A percentile compares a stretch with the other conserved stretches of the same genome.
phyloP scores from a whole-genome alignment of 352 stramenopile species.

The Globisporangium middletonii region DNA sequence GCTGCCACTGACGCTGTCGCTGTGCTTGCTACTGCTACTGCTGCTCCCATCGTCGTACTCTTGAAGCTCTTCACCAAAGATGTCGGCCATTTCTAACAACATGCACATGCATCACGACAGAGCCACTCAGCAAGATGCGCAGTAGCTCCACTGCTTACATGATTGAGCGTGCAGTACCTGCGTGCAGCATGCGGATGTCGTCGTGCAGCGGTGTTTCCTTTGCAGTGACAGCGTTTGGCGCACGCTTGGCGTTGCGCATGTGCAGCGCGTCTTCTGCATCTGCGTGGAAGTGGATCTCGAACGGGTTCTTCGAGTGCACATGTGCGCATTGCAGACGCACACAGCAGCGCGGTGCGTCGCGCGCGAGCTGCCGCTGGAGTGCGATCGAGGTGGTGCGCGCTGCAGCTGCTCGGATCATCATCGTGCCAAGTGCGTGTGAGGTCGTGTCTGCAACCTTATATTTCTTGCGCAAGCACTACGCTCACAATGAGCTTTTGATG shows the following conservation, averaged over 20 bases:
- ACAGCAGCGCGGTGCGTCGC: no score
- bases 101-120: neutral
- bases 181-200: conserved; percentile 41
- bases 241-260: neutral
- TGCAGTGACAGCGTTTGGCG: neutral
- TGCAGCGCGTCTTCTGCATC: conserved; percentile 8
- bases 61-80: conserved; percentile 45
- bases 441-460: no score
- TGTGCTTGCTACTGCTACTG: neutral
- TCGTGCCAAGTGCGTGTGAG: no score
- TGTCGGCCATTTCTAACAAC: conserved; percentile 32
- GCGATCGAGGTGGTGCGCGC: no score
- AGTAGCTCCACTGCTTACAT: no score
- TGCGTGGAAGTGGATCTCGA: conserved; percentile 47
- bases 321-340: neutral
- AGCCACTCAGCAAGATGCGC: no score
- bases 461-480: no score
- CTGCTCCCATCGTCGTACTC: conserved; percentile 21
- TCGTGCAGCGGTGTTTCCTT: conserved; percentile 17
- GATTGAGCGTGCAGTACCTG: conserved; percentile 13
- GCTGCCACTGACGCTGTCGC: neutral
- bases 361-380: neutral
- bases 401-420: no score
- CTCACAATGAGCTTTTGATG: no score
- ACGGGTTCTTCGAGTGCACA: conserved; percentile 23